Base-by-base conservation (phyloP, 1,284 basidiomycete genomes). In the Paramarasmius palmivorus region DNA sequence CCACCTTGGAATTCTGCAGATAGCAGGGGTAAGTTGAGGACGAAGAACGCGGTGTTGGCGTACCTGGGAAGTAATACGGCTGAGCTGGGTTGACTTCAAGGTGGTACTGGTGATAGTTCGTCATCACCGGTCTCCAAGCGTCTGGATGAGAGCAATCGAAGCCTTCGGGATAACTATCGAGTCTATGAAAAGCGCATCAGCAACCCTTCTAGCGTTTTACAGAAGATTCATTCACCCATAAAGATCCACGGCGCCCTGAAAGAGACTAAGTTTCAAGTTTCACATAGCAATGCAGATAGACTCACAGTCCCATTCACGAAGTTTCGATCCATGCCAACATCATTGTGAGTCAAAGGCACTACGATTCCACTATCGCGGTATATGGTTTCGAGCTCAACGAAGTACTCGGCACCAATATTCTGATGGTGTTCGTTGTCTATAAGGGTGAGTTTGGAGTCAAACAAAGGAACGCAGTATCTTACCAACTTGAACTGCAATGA, bases 401-500 rank as follows among this genome's bases (percentile, higher is more conserved):
- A 91, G 63, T 91, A 91, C 57, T 82, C 79, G 1, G 80, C 84
- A 46, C 77, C 74, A 3, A 69, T 63, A 50, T 40, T 74, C 59
- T 89, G 85, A 4, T 75, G 74, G 62, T 86, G 92, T 66, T 93
- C 92, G 52, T 93, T 93, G 63, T 93, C 91, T 83, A 63, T 38
- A 41, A 22, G 25, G 55, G 23, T 54, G 41, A 51, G 14, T 46
- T 32, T 32, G 29, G 54, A 44, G 42, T 5, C 15, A 12, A 7
- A 9, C 41, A 10, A n/a, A 37, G n/a, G 29, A 9, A 10, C 9
- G 2, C 3, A 38, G 9, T 32, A 3, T 59, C 73, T 52, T 58
- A 87, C 86, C 87, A 32, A 89, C 71, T 67, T 90, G 88, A 1
- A 88, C 75, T 14, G 85, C 86, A 55, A 93, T 90, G 15, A 92